Conservation (phyloP, 495 filamentous ascomycete species). For the Talaromyces stipitatus region DNA sequence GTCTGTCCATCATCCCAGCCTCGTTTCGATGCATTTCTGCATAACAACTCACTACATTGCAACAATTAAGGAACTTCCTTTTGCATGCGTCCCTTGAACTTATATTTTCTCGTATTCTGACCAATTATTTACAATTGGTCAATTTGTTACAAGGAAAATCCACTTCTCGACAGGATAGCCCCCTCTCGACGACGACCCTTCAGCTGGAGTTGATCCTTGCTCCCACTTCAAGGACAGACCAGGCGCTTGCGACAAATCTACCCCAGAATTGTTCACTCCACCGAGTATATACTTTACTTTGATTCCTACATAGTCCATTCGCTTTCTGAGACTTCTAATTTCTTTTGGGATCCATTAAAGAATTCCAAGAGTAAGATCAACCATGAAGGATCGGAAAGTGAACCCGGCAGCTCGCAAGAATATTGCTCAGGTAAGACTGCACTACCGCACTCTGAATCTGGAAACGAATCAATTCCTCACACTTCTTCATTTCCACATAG, state of each 20-base stretch:
- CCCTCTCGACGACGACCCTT: not conserved
- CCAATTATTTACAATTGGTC: not conserved
- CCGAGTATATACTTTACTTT: not conserved
- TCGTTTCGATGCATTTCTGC: not conserved
- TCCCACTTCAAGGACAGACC: not conserved
- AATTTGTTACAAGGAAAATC: not conserved
- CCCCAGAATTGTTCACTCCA: not conserved
- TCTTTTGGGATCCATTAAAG: not conserved
- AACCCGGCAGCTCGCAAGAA: constrained; percentile 36
- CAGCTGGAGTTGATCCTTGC: not conserved
- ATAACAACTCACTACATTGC: not conserved
- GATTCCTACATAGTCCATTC: not conserved
- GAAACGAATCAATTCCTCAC: not conserved
- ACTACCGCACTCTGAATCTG: not conserved
- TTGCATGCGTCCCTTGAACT: not conserved
- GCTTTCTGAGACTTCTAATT: not conserved
- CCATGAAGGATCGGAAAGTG: not conserved
- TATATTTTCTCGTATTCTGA: not conserved
- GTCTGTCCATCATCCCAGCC: not conserved
- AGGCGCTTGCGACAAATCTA: not conserved
- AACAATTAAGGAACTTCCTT: not conserved
- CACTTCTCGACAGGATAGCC: not conserved
- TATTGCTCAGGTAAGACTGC: constrained; percentile 67
- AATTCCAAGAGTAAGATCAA: not conserved
- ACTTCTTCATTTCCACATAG: constrained; percentile 38